Conservation (phyloP, 805 yeast species). For the Candida khao-thaluensis region DNA sequence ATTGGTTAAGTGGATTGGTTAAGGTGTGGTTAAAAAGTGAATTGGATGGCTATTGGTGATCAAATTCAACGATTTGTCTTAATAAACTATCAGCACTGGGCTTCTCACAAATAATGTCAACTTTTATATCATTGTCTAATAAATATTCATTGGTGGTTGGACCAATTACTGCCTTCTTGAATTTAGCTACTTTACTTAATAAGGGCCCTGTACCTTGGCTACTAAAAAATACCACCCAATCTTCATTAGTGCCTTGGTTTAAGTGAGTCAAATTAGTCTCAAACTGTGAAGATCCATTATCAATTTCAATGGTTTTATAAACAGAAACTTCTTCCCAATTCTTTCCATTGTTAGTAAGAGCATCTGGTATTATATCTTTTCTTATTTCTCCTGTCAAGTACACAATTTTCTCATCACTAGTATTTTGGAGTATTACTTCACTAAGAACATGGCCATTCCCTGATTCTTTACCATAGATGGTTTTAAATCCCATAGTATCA, state of each 20-base stretch:
- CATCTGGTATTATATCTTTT: conserved; percentile 75
- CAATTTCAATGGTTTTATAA: conserved; percentile 55
- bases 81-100: conserved; percentile 69
- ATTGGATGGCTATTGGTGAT: not conserved
- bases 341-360: conserved; percentile 44
- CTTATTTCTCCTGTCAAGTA: conserved; percentile 87
- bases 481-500: conserved; percentile 57
- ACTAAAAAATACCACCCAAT: conserved; percentile 86
- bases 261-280: conserved; percentile 1
- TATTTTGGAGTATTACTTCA: conserved; percentile 50
- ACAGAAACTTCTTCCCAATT: conserved; percentile 59
- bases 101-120: conserved; percentile 62
- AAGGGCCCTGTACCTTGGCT: conserved; percentile 82
- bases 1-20: too few relatives aligned
- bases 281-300: not conserved
- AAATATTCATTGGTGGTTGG: conserved; percentile 82
- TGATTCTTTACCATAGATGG: conserved; percentile 63
- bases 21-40: too few relatives aligned
- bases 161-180: conserved; percentile 77
- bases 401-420: conserved; percentile 38
- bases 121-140: conserved; percentile 47
- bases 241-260: conserved; percentile 15
- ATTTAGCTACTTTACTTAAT: conserved; percentile 37
- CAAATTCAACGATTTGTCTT: conserved; percentile 28
- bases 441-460: conserved; percentile 80